Evolutionary conservation across 176 grass and related monocot species (phyloP), one percentile per base, ranked within the genome.

Genomic region (Rhynchospora tenuis): DNA sequence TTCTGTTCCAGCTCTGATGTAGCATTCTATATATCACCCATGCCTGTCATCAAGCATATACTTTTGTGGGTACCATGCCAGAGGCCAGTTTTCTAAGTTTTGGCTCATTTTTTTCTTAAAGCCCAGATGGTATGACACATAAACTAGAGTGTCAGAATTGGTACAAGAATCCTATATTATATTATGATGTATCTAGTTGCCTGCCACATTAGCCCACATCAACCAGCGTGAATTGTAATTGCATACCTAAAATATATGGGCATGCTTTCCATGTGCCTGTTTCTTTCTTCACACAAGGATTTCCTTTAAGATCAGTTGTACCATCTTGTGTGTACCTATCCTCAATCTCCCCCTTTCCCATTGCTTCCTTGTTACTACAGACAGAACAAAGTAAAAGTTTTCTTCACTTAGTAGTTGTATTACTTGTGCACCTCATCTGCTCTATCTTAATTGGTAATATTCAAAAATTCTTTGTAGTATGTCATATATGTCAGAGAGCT

Each of bases 241-340:
- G 2, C 38, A 26, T 86, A 91, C 91, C 91, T 28, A 93, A 89
- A 87, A 93, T 93, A 85, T 93, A 91, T 56, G 91, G 89, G 76
- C 91, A 93, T 0, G 91, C 89, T 0, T 85, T 79, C 91, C 89
- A 93, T 60, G 78, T 93, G 24, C 91, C 91, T 19, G 91, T 93
- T 28, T 50, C 57, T 64, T 89, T 68, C 86, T 73, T 93, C 46
- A 85, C 14, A 5, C 81, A 75, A 0, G 86, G 91, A 58, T 93
- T 93, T 19, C 89, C 81, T 28, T 84, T 85, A 12, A 86, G 59
- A 89, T 93, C 89, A 27, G 88, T 85, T 0, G 91, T 93, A 24
- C 91, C 91, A 65, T 93, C 91, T 24, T 93, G 85, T 3, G 91
- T 93, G 64, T 90, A 91, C 11, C 84, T 79, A 43, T 90, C 81